Evolutionary conservation across 176 grass and related monocot species (phyloP).

Genomic region (Eragrostis nindensis): DNA sequence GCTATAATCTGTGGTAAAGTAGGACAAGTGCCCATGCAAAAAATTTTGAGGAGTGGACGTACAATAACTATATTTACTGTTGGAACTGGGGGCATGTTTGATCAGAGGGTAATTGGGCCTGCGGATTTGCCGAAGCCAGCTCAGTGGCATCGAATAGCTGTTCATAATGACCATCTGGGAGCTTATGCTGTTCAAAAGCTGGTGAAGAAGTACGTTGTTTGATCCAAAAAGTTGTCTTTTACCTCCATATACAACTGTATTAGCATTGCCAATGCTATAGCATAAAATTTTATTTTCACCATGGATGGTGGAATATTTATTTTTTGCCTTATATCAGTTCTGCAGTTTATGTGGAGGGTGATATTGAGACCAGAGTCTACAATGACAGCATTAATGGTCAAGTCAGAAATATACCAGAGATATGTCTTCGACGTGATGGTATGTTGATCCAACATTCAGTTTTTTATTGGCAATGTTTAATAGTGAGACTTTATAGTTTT

Average conservation of each 20-base stretch:
- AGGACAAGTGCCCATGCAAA: conserved; percentile 84
- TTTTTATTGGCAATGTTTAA: conserved; percentile 18
- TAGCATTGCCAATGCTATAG: neutral
- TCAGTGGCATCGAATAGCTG: conserved; percentile 90
- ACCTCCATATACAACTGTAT: conserved; percentile 35
- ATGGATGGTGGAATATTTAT: conserved; percentile 23
- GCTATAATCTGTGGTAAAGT: conserved; percentile 93
- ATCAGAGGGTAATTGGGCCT: conserved; percentile 73
- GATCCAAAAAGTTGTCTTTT: conserved; percentile 15
- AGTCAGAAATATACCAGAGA: conserved; percentile 83
- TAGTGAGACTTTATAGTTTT: neutral
- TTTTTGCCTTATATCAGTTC: conserved; percentile 57
- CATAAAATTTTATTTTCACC: neutral
- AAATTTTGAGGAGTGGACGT: conserved; percentile 82
- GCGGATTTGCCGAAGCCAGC: conserved; percentile 69
- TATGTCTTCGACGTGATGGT: conserved; percentile 78
- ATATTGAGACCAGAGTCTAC: conserved; percentile 96
- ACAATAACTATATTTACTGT: conserved; percentile 87
- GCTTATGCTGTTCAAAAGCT: conserved; percentile 82
- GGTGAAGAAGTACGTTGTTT: conserved; percentile 82
- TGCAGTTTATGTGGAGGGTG: conserved; percentile 88
- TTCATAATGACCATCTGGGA: conserved; percentile 73
- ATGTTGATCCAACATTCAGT: conserved; percentile 40
- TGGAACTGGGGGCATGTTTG: conserved; percentile 95
- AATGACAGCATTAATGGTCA: conserved; percentile 78